Base-by-base conservation (phyloP, 805 yeast genomes). In the Ogataea henricii region DNA sequence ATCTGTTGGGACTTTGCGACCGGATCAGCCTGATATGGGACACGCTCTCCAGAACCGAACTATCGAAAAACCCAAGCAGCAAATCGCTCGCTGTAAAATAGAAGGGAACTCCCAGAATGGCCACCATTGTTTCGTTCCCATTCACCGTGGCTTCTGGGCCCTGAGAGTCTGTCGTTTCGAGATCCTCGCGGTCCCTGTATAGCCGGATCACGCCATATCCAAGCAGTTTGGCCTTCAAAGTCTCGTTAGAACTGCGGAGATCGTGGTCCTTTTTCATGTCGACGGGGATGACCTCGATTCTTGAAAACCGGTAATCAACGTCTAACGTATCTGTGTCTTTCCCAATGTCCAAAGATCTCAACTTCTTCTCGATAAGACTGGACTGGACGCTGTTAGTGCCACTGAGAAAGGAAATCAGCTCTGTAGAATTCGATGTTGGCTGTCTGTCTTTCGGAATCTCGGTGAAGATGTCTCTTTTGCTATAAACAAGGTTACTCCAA, bases 11-110 rank as follows among this genome's bases (percentile, higher is more conserved):
- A 27, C 76, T 75, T 13, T 79, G 79, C 37, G 90, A 81, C 59
- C 84, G 76, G 26, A 91, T 67, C 46, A 90, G 73, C 40, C 97
- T 72, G 49, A 89, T 76, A 67, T 89, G 94, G 0, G 90, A 76
- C 1, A 88, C 77, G 21, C 70, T 64, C 9, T 74, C 72, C 52
- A 79, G 66, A 23, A 77, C 73, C 1, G 73, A 68, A 40, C 83
- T 83, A 20, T 95, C 95, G 9, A 91, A 78, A 61, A 85, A 90
- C 4, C 92, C 95, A 17, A 64, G 45, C 3, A 90, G 64, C 20
- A 91, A 63, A 58, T 90, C 97, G 20, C 89, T 85, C 0, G 92
- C 87, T 0, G 96, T 83, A 65, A 90, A 85, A 63, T 90, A 91
- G 9, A 87, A 82, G 0, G 97, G 97, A 0, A 90, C 83, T 0